These are phyloP conservation scores for Coemansia sp. DNA, from an alignment of 371 early-diverging fungal species.

Conservation along the genomic window DNA sequence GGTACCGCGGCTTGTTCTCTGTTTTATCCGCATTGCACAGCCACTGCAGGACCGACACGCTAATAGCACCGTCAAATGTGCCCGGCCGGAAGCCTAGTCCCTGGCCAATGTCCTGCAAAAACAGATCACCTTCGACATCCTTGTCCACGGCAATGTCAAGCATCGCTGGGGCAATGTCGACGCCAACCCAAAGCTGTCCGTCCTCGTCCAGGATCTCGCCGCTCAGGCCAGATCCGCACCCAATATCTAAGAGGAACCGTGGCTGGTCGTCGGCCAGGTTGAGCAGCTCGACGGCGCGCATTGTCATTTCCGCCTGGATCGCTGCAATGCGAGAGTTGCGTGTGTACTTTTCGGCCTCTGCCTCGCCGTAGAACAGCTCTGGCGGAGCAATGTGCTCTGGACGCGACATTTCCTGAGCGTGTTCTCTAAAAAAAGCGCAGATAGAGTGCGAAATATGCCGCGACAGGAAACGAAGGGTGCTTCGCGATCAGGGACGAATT, in stretches of 20 bases:
- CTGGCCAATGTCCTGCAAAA: slow-evolving; percentile 96
- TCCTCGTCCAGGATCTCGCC: slow-evolving; percentile 94
- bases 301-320: slow-evolving; percentile 93
- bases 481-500: too few species aligned
- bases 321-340: slow-evolving; percentile 90
- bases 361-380: slow-evolving; percentile 90
- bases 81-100: slow-evolving; percentile 96
- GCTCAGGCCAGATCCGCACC: slow-evolving; percentile 96
- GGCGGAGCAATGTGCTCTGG: slow-evolving; percentile 97
- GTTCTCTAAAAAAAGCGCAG: too few species aligned
- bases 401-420: slow-evolving; percentile 67
- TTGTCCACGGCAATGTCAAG: slow-evolving; percentile 59
- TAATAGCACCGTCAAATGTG: slow-evolving; percentile 97
- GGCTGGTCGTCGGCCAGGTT: slow-evolving; percentile 75
- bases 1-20: slow-evolving; percentile 77
- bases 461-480: too few species aligned
- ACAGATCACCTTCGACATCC: slow-evolving; percentile 92
- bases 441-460: too few species aligned
- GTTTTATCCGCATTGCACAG: slow-evolving; percentile 95
- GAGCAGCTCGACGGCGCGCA: slow-evolving; percentile 89
- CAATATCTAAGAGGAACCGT: slow-evolving; percentile 86
- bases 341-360: slow-evolving; percentile 94
- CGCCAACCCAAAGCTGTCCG: slow-evolving; percentile 94
- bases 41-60: slow-evolving; percentile 99
- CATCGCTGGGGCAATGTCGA: slow-evolving; percentile 97